Base-by-base conservation (phyloP, 306 rosid species). In the Cicer judaicum region DNA sequence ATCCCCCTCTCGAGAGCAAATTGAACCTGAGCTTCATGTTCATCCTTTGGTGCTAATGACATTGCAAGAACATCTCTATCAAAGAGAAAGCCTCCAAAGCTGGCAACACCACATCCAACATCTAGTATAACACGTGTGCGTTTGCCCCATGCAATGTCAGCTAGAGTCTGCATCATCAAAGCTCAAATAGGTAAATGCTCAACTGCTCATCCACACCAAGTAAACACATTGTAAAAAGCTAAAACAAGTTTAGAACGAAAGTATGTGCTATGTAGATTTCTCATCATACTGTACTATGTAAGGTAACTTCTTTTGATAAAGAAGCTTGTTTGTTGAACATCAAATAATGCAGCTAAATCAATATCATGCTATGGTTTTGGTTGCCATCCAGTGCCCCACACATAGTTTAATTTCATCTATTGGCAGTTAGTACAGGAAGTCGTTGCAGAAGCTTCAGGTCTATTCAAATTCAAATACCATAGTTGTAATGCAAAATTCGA, bases 91-190 rank as follows among this genome's bases (percentile, higher is more conserved):
- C 99, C 99, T 74, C 99, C 99, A 66, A 95, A 95, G 89, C 99
- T 95, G 36, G 99, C 99, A 82, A 95, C 99, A 60, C 99, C 99
- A 72, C 99, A 95, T 68, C 99, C 99, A 84, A 95, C 98, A 85
- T 95, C 99, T 68, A 95, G 77, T 68, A 95, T 76, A 66, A 92
- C 97, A 21, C 97, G 96, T 43, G 98, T 55, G 47, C 78, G 99
- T 74, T 90, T 89, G 5, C 99, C 99, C 99, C 99, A 95, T 16
- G 96, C 96, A 55, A 95, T 16, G 36, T 87, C 97, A 56, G 87
- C 73, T 74, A 87, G 85, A 62, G 92, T 72, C 99, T 95, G 89
- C 85, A 85, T 68, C 46, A 80, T 18, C 60, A 79, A 81, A 59
- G 77, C 21, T 54, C 38, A 14, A 72, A 34, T 76, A 54, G 55